Percentiles rank a stretch among this genome's conserved stretches.
These are phyloP conservation scores for Scutellaria baicalensis DNA, from an alignment of 257 asterid genomes.

Conservation along the genomic window DNA sequence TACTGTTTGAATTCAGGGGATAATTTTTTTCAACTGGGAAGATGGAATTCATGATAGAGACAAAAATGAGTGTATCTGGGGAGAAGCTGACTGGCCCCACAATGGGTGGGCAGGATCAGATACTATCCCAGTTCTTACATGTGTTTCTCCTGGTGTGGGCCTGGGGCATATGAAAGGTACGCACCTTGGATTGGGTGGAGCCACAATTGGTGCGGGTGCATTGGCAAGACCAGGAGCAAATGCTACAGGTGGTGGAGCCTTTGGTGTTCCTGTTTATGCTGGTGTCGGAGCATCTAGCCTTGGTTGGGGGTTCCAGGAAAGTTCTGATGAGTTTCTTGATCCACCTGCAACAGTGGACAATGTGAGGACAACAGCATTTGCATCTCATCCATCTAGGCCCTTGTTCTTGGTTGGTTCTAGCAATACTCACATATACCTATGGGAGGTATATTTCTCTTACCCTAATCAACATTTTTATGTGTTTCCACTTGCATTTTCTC, in stretches of 20 bases:
- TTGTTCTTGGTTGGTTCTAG: conserved; percentile 94
- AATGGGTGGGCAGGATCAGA: conserved; percentile 86
- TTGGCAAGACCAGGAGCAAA: conserved; percentile 47
- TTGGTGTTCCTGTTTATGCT: conserved; percentile 61
- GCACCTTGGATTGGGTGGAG: conserved; percentile 78
- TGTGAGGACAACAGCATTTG: conserved; percentile 71
- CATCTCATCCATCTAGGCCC: conserved; percentile 89
- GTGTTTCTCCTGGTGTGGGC: conserved; percentile 77
- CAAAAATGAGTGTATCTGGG: conserved; percentile 76
- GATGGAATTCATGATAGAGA: conserved; percentile 46
- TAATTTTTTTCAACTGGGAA: conserved; percentile 79
- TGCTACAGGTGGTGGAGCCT: conserved; percentile 48
- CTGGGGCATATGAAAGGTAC: conserved; percentile 67
- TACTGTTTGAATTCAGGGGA: conserved; percentile 54
- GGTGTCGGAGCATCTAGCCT: conserved; percentile 55
- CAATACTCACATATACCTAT: conserved; percentile 83
- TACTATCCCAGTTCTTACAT: conserved; percentile 65
- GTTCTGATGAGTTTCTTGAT: conserved; percentile 73
- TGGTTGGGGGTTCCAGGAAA: conserved; percentile 91
- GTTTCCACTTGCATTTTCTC: not conserved
- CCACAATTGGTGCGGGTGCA: conserved; percentile 58
- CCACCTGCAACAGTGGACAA: conserved; percentile 80
- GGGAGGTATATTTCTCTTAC: conserved; percentile 64
- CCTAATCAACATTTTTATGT: not conserved
- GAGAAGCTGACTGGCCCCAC: conserved; percentile 90